Base-by-base conservation (phyloP, 2,329 filamentous ascomycete genomes). In the Sporothrix inflata region DNA sequence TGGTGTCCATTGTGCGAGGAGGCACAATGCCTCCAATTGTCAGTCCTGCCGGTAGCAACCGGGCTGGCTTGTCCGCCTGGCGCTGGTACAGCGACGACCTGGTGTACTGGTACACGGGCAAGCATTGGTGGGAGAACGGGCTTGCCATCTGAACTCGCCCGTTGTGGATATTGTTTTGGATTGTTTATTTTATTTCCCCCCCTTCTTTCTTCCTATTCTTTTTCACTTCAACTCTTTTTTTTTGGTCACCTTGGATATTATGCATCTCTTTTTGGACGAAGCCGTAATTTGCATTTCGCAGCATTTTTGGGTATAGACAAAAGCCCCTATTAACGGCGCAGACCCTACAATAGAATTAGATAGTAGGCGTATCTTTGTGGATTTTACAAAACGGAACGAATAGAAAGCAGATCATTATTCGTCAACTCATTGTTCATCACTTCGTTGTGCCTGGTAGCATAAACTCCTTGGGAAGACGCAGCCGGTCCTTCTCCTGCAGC, bases 61-160 rank as follows among this genome's bases (percentile, higher is more conserved):
- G 69, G 16, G 71, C 75, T 16, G 73, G 74, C 11, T 19, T 53
- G 14, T 82, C 85, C 0, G 90, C 88, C 85, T 92, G 88, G 88
- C 88, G 92, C 76, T 94, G 91, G 88, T 84, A 85, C 74, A 79
- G 83, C 42, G 80, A 85, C 27, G 82, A 87, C 74, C 79, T 89
- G 27, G 84, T 85, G 1, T 76, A 76, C 9, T 90, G 87, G 87
- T 85, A 91, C 80, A 80, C 77, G 2, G 91, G 90, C 12, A 81
- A 83, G 72, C 80, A 84, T 68, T 97, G 92, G 91, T 89, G 86
- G 87, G 81, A 86, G 74, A 80, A 74, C 9, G 84, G 84, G 0
- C 68, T 84, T 71, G 80, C 77, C 5, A 60, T 83, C 21, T 83
- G 19, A 27, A 16, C 21, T 51, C 3, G n/a, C 4, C 19, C 4